Conservation (phyloP, 2,329 filamentous ascomycete species). For the Ophiostoma sp. region DNA sequence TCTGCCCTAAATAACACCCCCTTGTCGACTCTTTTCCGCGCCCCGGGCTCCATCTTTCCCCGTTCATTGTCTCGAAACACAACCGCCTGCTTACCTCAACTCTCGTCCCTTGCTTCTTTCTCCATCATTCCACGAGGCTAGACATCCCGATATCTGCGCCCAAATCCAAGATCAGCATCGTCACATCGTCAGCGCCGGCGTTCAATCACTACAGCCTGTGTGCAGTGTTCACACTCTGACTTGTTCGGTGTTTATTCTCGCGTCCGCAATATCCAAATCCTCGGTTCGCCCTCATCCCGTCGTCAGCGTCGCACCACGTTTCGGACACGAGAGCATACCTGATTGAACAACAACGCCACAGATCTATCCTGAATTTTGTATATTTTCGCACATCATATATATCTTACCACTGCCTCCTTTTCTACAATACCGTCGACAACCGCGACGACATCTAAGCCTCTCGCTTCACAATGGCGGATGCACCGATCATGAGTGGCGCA, state of each 20-base stretch:
- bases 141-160: not conserved
- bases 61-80: conserved; percentile 13
- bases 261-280: not conserved
- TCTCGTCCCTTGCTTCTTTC: not conserved
- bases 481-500: conserved; percentile 24
- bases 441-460: not conserved
- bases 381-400: no score
- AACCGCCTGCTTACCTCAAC: not conserved
- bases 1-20: conserved; percentile 6
- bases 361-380: not conserved
- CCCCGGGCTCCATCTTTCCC: conserved; percentile 5
- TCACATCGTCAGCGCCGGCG: not conserved
- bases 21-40: conserved; percentile 7
- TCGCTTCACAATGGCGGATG: conserved; percentile 23
- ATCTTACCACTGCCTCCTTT: no score
- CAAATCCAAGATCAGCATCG: conserved; percentile 1
- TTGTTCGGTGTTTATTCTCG: not conserved
- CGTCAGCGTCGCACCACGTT: conserved; percentile 7
- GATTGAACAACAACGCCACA: not conserved
- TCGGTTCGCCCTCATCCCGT: not conserved
- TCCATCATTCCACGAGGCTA: conserved; percentile 2
- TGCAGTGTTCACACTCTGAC: not conserved
- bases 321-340: conserved; percentile 10
- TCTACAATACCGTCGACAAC: not conserved
- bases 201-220: not conserved